Base-by-base conservation (phyloP, 2,329 filamentous ascomycete species). In the Cladosporium sp. region DNA sequence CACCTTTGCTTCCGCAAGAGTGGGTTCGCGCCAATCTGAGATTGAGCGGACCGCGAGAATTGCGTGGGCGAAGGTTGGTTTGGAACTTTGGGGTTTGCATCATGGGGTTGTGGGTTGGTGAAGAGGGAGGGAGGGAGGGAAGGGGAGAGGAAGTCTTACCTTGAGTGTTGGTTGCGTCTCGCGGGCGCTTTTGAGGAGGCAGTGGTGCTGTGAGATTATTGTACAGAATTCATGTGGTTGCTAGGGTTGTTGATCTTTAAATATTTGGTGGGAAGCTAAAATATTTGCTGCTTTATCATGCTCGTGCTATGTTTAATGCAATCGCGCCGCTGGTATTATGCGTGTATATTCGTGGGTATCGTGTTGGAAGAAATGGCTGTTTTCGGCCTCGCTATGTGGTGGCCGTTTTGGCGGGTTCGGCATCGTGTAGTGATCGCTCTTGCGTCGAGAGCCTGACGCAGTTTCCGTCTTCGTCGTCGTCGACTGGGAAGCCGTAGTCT, bases 401-500 rank as follows among this genome's bases (percentile, higher is more conserved):
- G 12, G 5, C 12, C 5, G 12, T 12, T 5, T 33, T 13, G 11
- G 32, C 13, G 6, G 32, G 32, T 16, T 41, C 49, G 4, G 60
- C 61, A 41, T 60, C 57, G 35, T 62, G 60, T 27, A 62, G 32
- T 3, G 19, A 20, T 18, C 53, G 38, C 43, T 63, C 60, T 27
- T 41, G 49, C 11, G 45, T 38, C 13, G 53, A 47, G 2, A 60
- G 8, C 54, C 43, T 12, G 43, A 45, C 12, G n/a, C 36, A n/a
- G 2, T 38, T 27, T 9, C 19, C 20, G 15, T 9, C 16, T 3
- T 38, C 50, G 9, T 52, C 49, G 18, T 47, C 51, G 7, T 61
- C 58, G 18, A 56, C 57, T 9, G 64, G 64, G 52, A 59, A 67
- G 13, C 63, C 64, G 52, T 55, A 59, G 18, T 64, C 58, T 19